These are phyloP conservation scores for Geosmithia putterillii DNA, from an alignment of 2,329 filamentous ascomycete species.

Conservation along the genomic window DNA sequence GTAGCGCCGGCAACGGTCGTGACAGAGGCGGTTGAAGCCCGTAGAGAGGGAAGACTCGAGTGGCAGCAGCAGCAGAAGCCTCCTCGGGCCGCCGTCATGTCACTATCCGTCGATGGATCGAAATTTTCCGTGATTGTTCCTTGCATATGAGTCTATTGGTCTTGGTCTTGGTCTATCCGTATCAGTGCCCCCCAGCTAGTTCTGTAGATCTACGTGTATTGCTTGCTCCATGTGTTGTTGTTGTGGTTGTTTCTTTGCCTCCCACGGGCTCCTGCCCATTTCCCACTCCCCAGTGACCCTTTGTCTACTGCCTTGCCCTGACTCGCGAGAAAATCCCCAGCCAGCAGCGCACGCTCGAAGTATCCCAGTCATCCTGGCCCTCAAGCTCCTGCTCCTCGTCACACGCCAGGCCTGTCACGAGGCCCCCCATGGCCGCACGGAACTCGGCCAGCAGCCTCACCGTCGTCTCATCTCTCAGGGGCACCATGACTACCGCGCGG, in stretches of 20 bases:
- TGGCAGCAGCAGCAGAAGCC: no score
- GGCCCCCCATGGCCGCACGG: slow-evolving; percentile 42
- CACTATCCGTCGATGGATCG: no score
- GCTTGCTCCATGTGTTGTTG: neutral
- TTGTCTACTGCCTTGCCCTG: slow-evolving; percentile 9
- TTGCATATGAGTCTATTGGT: no score
- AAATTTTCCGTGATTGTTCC: no score
- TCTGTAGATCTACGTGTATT: neutral
- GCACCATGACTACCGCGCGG: slow-evolving; percentile 68
- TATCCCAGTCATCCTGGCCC: slow-evolving; percentile 64
- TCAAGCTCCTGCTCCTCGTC: slow-evolving; percentile 49
- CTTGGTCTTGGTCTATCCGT: no score
- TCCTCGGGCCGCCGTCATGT: no score
- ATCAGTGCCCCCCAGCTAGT: neutral
- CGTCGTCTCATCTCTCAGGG: slow-evolving; percentile 59
- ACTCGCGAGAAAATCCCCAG: slow-evolving; percentile 48
- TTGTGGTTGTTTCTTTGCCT: neutral
- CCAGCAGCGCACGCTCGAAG: slow-evolving; percentile 49
- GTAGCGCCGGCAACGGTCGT: no score
- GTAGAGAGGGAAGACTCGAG: no score
- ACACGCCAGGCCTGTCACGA: slow-evolving; percentile 32
- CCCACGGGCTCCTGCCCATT: neutral
- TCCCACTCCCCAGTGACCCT: neutral
- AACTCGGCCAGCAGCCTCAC: slow-evolving; percentile 51
- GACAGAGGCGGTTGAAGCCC: no score